phyloP scores from a whole-genome alignment of 176 grass and related monocot species.

The Saccharum spontaneum region DNA sequence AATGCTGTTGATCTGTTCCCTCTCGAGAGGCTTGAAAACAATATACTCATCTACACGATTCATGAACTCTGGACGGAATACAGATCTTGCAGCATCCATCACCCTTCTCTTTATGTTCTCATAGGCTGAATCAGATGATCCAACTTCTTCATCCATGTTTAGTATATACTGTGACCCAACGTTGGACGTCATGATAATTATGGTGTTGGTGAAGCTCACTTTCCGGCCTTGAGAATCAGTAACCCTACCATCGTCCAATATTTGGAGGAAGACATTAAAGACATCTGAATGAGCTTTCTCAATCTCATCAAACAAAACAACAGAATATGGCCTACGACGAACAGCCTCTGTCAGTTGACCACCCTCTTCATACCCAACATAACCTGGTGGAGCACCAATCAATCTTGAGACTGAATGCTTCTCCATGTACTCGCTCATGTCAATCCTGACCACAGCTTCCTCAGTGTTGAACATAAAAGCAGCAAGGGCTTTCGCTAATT shows the following conservation, averaged over 20 bases:
- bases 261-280: constrained; percentile 97
- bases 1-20: constrained; percentile 79
- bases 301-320: constrained; percentile 97
- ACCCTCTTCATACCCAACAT: constrained; percentile 98
- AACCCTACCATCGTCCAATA: constrained; percentile 91
- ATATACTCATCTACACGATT: constrained; percentile 96
- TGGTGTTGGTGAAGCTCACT: constrained; percentile 81
- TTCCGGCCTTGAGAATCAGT: constrained; percentile 95
- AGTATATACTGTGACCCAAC: constrained; percentile 96
- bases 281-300: constrained; percentile 98
- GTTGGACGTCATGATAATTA: constrained; percentile 99
- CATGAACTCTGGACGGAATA: constrained; percentile 98
- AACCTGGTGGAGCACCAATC: constrained; percentile 90
- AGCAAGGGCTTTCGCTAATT: constrained; percentile 90
- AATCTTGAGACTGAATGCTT: constrained; percentile 96
- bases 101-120: constrained; percentile 89
- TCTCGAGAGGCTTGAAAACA: constrained; percentile 90
- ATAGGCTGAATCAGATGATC: constrained; percentile 54
- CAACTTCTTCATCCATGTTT: constrained; percentile 82
- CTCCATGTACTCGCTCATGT: constrained; percentile 99
- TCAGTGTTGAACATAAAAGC: constrained; percentile 98
- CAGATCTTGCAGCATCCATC: constrained; percentile 92
- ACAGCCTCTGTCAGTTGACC: constrained; percentile 90
- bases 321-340: constrained; percentile 81
- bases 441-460: constrained; percentile 97